phyloP scores from a whole-genome alignment of 164 flowering plant species.

The Stephania yunnanensis region DNA sequence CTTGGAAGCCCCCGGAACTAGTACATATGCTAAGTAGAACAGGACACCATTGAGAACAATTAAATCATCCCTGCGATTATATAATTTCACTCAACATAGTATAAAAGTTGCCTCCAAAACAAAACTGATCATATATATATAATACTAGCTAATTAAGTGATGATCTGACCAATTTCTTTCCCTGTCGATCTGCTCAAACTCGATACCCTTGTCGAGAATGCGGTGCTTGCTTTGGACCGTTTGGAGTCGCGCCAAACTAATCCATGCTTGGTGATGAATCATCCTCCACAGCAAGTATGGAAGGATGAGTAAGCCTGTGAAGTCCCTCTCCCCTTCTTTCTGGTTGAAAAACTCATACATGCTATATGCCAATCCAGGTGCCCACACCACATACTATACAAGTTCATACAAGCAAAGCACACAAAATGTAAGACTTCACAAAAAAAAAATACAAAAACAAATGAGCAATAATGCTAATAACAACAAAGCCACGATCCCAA shows the following conservation, averaged over 20 bases:
- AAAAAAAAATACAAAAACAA: background rate
- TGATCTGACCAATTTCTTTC: constrained; percentile 25
- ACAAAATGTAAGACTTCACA: background rate
- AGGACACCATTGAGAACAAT: constrained; percentile 15
- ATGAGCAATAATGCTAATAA: too few relatives aligned
- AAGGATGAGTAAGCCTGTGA: constrained; percentile 24
- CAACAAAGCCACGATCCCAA: too few relatives aligned
- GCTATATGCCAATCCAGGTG: constrained; percentile 34
- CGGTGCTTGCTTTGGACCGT: constrained; percentile 24
- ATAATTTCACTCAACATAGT: too few relatives aligned
- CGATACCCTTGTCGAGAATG: constrained; percentile 23
- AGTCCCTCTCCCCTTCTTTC: constrained; percentile 27
- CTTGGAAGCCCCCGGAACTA: constrained; percentile 9
- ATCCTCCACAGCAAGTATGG: constrained; percentile 34
- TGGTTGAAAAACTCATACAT: constrained; percentile 24
- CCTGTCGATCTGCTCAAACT: constrained; percentile 27
- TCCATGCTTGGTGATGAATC: constrained; percentile 50
- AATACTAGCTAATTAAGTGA: background rate
- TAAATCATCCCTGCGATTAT: constrained; percentile 18
- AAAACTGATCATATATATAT: background rate
- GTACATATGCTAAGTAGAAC: constrained; percentile 2
- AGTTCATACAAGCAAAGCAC: background rate
- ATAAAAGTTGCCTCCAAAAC: background rate
- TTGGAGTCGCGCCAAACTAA: constrained; percentile 32
- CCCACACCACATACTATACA: constrained; percentile 35